Conservation (phyloP, 139 green algal genomes). For the Micromonas commoda region DNA sequence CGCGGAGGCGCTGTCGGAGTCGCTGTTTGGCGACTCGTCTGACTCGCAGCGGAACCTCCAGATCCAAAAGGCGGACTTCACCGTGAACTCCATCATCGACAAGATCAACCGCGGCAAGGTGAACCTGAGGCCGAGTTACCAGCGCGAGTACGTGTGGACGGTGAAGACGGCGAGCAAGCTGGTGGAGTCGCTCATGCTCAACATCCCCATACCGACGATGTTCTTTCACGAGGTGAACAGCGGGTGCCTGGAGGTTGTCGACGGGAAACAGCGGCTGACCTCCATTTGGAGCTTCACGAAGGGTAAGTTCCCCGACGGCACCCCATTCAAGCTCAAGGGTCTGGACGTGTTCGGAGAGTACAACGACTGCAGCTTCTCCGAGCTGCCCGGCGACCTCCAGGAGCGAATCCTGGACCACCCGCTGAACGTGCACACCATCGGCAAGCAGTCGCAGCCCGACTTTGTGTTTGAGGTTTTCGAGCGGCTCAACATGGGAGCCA, state of each 20-base stretch:
- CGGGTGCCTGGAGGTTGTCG: slow-evolving; percentile 33
- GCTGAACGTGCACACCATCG: slow-evolving; percentile 43
- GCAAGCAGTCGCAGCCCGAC: slow-evolving; percentile 30
- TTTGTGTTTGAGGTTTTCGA: slow-evolving; percentile 47
- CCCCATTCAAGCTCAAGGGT: slow-evolving; percentile 28
- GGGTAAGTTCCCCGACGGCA: slow-evolving; percentile 33
- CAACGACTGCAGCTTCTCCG: slow-evolving; percentile 29
- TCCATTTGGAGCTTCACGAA: slow-evolving; percentile 38
- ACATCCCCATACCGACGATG: slow-evolving; percentile 39
- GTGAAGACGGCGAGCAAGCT: slow-evolving; percentile 30
- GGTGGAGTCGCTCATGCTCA: slow-evolving; percentile 36
- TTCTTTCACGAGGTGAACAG: slow-evolving; percentile 37
- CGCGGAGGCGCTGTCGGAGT: background rate
- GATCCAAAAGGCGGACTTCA: slow-evolving; percentile 33
- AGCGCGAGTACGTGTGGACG: slow-evolving; percentile 40
- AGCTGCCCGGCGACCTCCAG: slow-evolving; percentile 22
- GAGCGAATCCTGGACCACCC: slow-evolving; percentile 37
- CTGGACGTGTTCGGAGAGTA: slow-evolving; percentile 33
- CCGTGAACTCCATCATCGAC: slow-evolving; percentile 32
- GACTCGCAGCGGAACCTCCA: too few species aligned
- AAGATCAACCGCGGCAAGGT: slow-evolving; percentile 33
- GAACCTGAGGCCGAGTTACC: slow-evolving; percentile 30
- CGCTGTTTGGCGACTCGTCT: too few species aligned
- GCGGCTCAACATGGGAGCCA: slow-evolving; percentile 40
- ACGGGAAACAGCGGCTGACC: slow-evolving; percentile 41